These are phyloP conservation scores for Crithidia fasciculata DNA, from an alignment of 208 protist species.

Conservation along the genomic window DNA sequence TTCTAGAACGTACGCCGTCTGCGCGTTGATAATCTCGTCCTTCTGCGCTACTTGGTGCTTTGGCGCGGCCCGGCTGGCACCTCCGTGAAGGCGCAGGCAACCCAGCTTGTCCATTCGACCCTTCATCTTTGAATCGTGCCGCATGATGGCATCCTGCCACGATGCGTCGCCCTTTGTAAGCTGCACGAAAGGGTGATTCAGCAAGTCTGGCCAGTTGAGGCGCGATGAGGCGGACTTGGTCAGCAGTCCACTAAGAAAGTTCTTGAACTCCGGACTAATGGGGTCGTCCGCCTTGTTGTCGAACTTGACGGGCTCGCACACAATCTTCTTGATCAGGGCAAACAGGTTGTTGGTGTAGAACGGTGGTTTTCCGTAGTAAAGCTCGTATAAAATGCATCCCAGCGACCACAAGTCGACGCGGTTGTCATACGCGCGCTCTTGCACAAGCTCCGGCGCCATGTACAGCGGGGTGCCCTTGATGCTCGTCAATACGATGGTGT, in stretches of 20 bases:
- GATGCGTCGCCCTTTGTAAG: constrained; percentile 71
- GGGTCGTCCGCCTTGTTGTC: constrained; percentile 61
- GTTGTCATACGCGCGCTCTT: constrained; percentile 95
- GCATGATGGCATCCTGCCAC: constrained; percentile 68
- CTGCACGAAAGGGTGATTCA: constrained; percentile 89
- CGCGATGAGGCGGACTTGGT: constrained; percentile 91
- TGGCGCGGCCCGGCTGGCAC: constrained; percentile 20
- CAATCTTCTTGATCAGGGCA: constrained; percentile 95
- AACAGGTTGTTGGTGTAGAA: constrained; percentile 98
- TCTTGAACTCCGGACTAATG: constrained; percentile 89
- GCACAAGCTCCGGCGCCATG: constrained; percentile 96
- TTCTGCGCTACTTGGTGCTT: constrained; percentile 32
- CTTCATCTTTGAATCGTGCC: constrained; percentile 82
- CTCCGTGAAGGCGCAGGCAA: constrained; percentile 48
- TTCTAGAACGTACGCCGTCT: constrained; percentile 17
- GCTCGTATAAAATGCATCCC: constrained; percentile 98
- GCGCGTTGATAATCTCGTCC: constrained; percentile 47
- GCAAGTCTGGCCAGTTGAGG: constrained; percentile 93
- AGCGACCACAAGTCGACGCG: constrained; percentile 98
- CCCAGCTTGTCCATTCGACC: constrained; percentile 77
- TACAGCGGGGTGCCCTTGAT: constrained; percentile 97
- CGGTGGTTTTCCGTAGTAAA: constrained; percentile 95
- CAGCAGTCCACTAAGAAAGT: constrained; percentile 94
- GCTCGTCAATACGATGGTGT: constrained; percentile 95
- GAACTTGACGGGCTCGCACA: constrained; percentile 91